Base-by-base conservation (phyloP, 1,139 yeast genomes). In the Sugiyamaella novakii region DNA sequence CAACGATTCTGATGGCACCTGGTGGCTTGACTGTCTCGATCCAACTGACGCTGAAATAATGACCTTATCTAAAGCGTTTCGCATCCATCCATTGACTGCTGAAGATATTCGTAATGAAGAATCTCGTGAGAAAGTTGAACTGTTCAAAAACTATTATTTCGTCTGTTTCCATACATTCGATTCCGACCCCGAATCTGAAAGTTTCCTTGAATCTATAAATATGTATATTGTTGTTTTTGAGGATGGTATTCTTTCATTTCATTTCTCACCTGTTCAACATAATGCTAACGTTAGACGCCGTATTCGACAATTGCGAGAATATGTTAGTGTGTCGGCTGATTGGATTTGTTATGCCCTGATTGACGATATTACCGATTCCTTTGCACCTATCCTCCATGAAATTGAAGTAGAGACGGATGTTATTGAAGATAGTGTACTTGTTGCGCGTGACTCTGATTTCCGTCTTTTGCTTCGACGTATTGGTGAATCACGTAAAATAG, bases 31-130 rank as follows among this genome's bases (percentile, higher is more conserved):
- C 66, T 87, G 94, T 25, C 73, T 87, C 51, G 85, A 89, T 60
- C 98, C 98, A 2, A 86, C 96, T 0, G 98, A 91, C 60, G 94
- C 85, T 54, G 98, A 92, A 66, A 89, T 92, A 95, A 88, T 87
- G 63, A 91, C 87, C 0, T 61, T 92, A 11, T 81, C 95, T 17
- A 88, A 88, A 61, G 84, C 97, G 0, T 91, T 91, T 69, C 95
- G 95, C 0, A 87, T 91, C 55, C 98, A 91, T 67, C 25, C 25
- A 6, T 22, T 22, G 8, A 22, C 98, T 0, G 86, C 96, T 0
- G 98, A 92, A 65, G 98, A 92, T 72, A 91, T 92, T 47, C 87
- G 87, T 55, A 73, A 89, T 28, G 96, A 95, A 7, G 98, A 92
- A 63, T 83, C 95, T 1, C 79, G 98, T 53, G 98, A 92, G 67